Evolutionary conservation across 2,329 filamentous ascomycete species (phyloP).

Genomic region (Exophiala mesophila): DNA sequence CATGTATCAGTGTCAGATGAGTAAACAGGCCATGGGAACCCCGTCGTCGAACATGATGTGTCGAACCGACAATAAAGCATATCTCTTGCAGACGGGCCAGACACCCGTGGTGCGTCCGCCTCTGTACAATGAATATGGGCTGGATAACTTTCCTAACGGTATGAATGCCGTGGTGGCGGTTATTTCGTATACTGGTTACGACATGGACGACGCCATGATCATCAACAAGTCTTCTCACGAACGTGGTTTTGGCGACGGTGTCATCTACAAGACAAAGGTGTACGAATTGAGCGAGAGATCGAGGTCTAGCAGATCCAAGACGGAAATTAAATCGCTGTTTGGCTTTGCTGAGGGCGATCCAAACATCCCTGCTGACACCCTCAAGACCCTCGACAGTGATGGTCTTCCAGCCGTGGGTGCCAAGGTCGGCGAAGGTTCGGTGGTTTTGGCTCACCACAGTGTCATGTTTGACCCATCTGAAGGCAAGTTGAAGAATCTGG

Average conservation of each 20-base stretch:
- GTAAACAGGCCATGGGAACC: constrained; percentile 98
- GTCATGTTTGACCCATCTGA: constrained; percentile 70
- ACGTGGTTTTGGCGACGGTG: constrained; percentile 89
- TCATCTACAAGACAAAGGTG: constrained; percentile 97
- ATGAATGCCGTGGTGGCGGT: constrained; percentile 94
- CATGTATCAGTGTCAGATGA: constrained; percentile 99
- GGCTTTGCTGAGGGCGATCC: constrained; percentile 64
- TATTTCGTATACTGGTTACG: constrained; percentile 97
- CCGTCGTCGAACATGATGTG: constrained; percentile 78
- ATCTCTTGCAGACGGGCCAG: constrained; percentile 89
- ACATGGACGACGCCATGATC: constrained; percentile 99
- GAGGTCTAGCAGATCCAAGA: constrained; percentile 60
- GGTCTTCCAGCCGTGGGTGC: constrained; percentile 78
- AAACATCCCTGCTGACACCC: constrained; percentile 61
- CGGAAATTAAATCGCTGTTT: constrained; percentile 74
- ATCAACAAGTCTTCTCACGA: constrained; percentile 96
- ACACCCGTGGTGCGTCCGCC: constrained; percentile 89
- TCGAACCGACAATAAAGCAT: constrained; percentile 95
- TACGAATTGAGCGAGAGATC: constrained; percentile 73
- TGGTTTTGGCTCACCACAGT: constrained; percentile 83
- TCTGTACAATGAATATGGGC: constrained; percentile 89
- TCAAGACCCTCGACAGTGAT: constrained; percentile 74
- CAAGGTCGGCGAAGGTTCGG: constrained; percentile 71
- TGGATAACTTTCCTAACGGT: constrained; percentile 97
- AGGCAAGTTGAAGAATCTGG: constrained; percentile 74